A percentile compares a stretch with the other conserved stretches of the same genome.
Evolutionary conservation across 345 rosid genomes (phyloP).

Genomic region (Physaria fendleri): DNA sequence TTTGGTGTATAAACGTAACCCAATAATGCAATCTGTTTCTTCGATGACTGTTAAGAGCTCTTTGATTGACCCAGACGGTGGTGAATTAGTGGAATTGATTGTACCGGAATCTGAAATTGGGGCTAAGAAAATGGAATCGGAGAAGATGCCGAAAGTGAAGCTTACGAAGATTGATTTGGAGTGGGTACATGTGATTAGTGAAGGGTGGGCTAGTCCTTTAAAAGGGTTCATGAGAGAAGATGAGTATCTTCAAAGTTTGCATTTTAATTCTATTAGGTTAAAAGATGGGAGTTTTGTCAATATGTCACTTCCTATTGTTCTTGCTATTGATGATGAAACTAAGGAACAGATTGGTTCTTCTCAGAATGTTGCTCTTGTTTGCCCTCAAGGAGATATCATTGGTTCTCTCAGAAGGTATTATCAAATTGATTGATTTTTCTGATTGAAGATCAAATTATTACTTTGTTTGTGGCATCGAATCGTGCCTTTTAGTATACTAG

Average conservation of each 20-base stretch:
- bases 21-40: conserved; percentile 15
- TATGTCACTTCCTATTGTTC: conserved; percentile 94
- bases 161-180: conserved; percentile 72
- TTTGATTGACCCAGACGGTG: conserved; percentile 94
- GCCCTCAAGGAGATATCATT: conserved; percentile 54
- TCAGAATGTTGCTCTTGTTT: conserved; percentile 48
- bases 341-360: conserved; percentile 64
- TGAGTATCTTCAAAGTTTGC: conserved; percentile 86
- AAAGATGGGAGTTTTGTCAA: conserved; percentile 58
- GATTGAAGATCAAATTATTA: no score
- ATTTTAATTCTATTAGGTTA: conserved; percentile 64
- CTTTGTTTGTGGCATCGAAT: no score
- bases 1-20: conserved; percentile 23
- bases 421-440: no score
- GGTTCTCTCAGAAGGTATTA: conserved; percentile 65
- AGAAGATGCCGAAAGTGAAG: conserved; percentile 54
- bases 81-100: conserved; percentile 57
- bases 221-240: conserved; percentile 92
- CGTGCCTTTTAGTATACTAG: background rate
- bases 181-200: conserved; percentile 92
- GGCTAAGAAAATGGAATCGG: conserved; percentile 50
- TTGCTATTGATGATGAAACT: conserved; percentile 75
- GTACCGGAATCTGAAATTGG: conserved; percentile 54
- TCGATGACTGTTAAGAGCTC: conserved; percentile 44
- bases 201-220: conserved; percentile 97